Percentiles rank a stretch among this genome's conserved stretches.
Conservation (phyloP, 2,329 filamentous ascomycete species). For the Hirsutella rhossiliensis region DNA sequence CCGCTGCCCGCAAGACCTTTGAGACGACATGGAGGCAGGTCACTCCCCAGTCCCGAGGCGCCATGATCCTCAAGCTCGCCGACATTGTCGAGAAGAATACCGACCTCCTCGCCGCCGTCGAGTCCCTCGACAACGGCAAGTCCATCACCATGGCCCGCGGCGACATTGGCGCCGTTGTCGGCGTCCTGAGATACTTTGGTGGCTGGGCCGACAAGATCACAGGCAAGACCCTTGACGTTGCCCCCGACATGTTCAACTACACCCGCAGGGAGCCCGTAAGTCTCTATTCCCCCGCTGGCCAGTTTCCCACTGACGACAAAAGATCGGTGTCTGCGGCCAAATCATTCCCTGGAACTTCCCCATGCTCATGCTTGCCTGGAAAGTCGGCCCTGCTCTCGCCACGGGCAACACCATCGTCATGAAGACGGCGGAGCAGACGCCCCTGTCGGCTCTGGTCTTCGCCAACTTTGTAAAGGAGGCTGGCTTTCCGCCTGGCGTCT, state of each 20-base stretch:
- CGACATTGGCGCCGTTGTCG: slow-evolving; percentile 57
- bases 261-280: slow-evolving; percentile 57
- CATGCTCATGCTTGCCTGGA: slow-evolving; percentile 71
- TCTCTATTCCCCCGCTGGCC: no score
- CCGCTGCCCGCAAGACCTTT: slow-evolving; percentile 77
- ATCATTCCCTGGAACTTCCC: slow-evolving; percentile 90
- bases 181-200: slow-evolving; percentile 61
- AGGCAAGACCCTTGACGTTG: slow-evolving; percentile 76
- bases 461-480: slow-evolving; percentile 58
- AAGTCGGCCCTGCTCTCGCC: slow-evolving; percentile 63
- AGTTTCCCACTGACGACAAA: not conserved
- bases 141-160: slow-evolving; percentile 63
- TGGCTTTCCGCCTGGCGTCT: slow-evolving; percentile 65
- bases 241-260: slow-evolving; percentile 72
- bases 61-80: slow-evolving; percentile 62
- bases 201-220: slow-evolving; percentile 89
- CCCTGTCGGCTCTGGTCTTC: slow-evolving; percentile 55
- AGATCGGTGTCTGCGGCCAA: slow-evolving; percentile 68
- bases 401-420: slow-evolving; percentile 62
- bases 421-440: slow-evolving; percentile 69
- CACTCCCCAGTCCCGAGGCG: slow-evolving; percentile 60
- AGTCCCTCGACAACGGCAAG: slow-evolving; percentile 85
- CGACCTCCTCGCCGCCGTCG: slow-evolving; percentile 67
- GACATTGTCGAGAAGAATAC: slow-evolving; percentile 68
- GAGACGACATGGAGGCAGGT: slow-evolving; percentile 57